Evolutionary conservation across 1,139 yeast species (phyloP).

Genomic region (Magnusiomyces suaveolens): DNA sequence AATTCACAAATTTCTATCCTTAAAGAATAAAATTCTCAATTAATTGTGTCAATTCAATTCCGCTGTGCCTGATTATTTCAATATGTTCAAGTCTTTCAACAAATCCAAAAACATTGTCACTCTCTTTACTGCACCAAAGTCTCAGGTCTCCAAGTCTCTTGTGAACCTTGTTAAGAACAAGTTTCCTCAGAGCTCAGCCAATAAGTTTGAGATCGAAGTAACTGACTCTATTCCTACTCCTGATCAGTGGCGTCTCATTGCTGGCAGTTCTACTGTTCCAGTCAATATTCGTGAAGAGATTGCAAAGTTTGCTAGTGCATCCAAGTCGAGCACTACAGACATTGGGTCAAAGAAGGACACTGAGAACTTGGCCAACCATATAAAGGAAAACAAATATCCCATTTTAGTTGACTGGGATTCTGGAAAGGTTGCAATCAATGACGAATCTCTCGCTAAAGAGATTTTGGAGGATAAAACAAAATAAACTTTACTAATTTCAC

Average conservation of each 20-base stretch:
- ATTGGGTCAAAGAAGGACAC: background rate
- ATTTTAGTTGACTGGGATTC: conserved; percentile 31
- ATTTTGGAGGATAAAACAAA: conserved; percentile 24
- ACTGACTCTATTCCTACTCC: conserved; percentile 28
- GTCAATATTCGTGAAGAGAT: conserved; percentile 2
- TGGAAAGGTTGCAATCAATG: conserved; percentile 32
- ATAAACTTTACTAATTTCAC: no score
- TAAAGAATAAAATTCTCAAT: no score
- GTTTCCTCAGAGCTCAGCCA: conserved; percentile 21
- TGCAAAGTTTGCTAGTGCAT: background rate
- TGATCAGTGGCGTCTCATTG: conserved; percentile 22
- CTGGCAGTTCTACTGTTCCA: conserved; percentile 8
- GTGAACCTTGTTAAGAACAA: conserved; percentile 18
- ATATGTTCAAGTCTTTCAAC: conserved; percentile 24
- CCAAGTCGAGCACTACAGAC: conserved; percentile 5
- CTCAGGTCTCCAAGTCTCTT: conserved; percentile 20
- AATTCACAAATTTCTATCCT: no score
- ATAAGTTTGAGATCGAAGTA: conserved; percentile 28
- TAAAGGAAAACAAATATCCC: conserved; percentile 21
- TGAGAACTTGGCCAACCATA: conserved; percentile 7
- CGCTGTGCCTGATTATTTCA: no score
- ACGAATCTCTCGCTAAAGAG: conserved; percentile 34
- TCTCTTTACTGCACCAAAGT: conserved; percentile 24
- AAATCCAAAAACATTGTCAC: conserved; percentile 24
- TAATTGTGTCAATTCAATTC: no score